A percentile compares a stretch with the other conserved stretches of the same genome.
phyloP scores from a whole-genome alignment of 306 rosid genomes.

The Astragalus glycyphyllos region DNA sequence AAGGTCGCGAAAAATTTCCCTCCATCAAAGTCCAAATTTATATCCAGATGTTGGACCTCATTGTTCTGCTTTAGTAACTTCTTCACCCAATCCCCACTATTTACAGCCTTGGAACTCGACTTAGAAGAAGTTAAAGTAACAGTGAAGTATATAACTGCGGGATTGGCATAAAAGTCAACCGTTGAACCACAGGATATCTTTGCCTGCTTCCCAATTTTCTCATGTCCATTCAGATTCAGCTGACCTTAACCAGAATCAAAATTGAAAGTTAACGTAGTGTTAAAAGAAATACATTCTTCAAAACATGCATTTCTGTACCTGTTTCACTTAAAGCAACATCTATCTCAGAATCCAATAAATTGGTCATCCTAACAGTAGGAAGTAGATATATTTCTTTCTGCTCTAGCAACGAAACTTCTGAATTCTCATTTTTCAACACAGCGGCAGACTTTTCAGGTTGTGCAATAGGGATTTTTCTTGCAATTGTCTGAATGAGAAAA shows the following conservation, averaged over 20 bases:
- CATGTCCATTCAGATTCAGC: constrained; percentile 49
- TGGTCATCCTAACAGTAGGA: constrained; percentile 86
- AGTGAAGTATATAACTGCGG: constrained; percentile 70
- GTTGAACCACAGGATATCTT: constrained; percentile 64
- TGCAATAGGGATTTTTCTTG: constrained; percentile 70
- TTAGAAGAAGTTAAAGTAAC: constrained; percentile 63
- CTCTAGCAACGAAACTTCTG: constrained; percentile 69
- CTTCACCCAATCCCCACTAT: constrained; percentile 79
- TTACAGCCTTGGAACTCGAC: constrained; percentile 72
- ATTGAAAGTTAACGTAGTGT: constrained; percentile 38
- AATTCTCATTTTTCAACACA: constrained; percentile 48
- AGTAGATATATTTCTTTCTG: constrained; percentile 88
- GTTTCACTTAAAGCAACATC: constrained; percentile 77
- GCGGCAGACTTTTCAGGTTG: constrained; percentile 55
- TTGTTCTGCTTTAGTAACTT: constrained; percentile 77
- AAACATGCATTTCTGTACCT: constrained; percentile 58
- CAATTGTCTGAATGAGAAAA: constrained; percentile 82
- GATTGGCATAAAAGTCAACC: constrained; percentile 81
- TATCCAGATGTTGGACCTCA: constrained; percentile 65
- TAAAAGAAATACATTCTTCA: constrained; percentile 33
- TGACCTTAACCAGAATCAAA: constrained; percentile 59
- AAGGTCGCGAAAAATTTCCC: constrained; percentile 72
- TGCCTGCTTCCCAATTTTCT: constrained; percentile 67
- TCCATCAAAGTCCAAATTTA: constrained; percentile 80
- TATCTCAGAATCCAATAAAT: constrained; percentile 77